Base-by-base conservation (phyloP, 176 grass and related monocot species). In the Guadua angustifolia region DNA sequence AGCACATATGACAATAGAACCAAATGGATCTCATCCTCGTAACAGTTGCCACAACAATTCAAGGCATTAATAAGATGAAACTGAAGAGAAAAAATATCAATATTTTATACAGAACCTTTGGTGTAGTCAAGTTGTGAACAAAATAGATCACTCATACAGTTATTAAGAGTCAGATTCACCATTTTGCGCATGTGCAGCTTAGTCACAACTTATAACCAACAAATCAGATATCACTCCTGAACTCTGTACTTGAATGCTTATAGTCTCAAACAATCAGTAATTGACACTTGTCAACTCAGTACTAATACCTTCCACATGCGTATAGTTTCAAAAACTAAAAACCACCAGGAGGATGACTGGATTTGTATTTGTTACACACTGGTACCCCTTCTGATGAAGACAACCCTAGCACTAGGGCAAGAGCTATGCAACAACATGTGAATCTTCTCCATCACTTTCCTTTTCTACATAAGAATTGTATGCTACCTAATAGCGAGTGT, bases 251-350 rank as follows among this genome's bases (percentile, higher is more conserved):
- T 72, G 43, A 43, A 73, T 74, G 70, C 22, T 52, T 29, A 29
- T 29, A 29, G 29, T 29, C 29, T 29, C 29, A 29, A 29, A 29
- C 29, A 29, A 29, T 29, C 29, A 29, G 29, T 29, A 1, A 1
- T 29, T 29, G 29, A 29, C 29, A 29, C 29, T 29, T 29, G 29
- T 29, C 29, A 29, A 29, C 29, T 29, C 29, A 10, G 45, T 9
- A 17, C 56, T 73, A 69, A 46, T 38, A 57, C 21, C 49, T 58
- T 79, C 21, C 36, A 57, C 21, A 82, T 40, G 57, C 1, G 1
- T 63, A 43, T 55, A 18, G 29, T 75, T 85, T 89, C 33, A 46
- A 45, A 46, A 45, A 47, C 64, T 55, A 29, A 73, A 43, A 45
- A 83, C 57, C 50, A 67, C 26, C 0, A 3, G 16, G 7, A 5